Base-by-base conservation (phyloP, 2,329 filamentous ascomycete genomes). In the Parafenestella ontariensis region DNA sequence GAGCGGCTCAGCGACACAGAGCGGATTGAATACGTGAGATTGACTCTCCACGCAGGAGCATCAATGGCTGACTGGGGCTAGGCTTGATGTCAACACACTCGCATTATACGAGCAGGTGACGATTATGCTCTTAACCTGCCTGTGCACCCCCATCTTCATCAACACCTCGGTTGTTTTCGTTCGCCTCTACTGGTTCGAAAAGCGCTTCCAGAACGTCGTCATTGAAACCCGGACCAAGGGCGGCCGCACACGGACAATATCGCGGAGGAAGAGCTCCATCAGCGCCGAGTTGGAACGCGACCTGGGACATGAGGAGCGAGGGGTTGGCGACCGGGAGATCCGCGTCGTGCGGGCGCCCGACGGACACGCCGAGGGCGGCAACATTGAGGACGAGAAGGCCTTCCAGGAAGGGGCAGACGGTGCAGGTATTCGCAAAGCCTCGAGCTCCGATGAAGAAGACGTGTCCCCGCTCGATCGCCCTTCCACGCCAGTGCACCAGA, bases 141-240 rank as follows among this genome's bases (percentile, higher is more conserved):
- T 75, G 23, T 77, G 74, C 61, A 77, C 71, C n/a, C 76, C 76
- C 18, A 77, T 78, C 53, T 75, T 76, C 54, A 77, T 78, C 45
- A 74, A 78, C 51, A 71, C 90, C 1, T 89, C 86, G 40, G 92
- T 99, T 40, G 95, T 99, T 7, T 94, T 96, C 65, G 83, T 98
- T 13, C 89, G 95, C 23, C 81, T 99, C 1, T 97, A 96, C 77
- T 99, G 94, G 94, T 99, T 99, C 72, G 93, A 99, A 77, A 96
- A 96, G 76, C 87, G 93, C 7, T 98, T 99, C 72, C 90, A 96
- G 71, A 84, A 90, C 66, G 85, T 96, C 61, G 92, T 90, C 13
- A 83, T 83, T 29, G 90, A 96, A 65, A 87, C 90, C 1, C 85
- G 87, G 49, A 81, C 79, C 39, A 34, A 39, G 18, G 47, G 57